phyloP scores from a whole-genome alignment of 176 grass and related monocot genomes.

The Echinochloa phyllopogon region DNA sequence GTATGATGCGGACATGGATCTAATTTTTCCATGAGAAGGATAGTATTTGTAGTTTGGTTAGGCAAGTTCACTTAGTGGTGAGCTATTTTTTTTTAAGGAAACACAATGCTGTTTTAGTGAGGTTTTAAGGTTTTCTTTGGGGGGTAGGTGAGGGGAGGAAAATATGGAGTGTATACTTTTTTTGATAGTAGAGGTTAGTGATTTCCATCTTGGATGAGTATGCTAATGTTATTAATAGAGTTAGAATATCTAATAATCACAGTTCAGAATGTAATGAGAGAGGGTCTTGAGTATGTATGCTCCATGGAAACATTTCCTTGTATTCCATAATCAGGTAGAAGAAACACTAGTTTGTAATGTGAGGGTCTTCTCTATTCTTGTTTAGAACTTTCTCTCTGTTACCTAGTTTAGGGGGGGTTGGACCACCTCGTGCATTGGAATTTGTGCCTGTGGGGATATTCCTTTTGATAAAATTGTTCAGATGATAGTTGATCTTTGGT shows the following conservation, averaged over 20 bases:
- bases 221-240: not conserved
- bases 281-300: not conserved
- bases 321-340: slow-evolving; percentile 1
- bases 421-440: not conserved
- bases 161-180: not conserved
- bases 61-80: not conserved
- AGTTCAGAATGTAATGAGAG: not conserved
- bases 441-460: not conserved
- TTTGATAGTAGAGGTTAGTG: not conserved
- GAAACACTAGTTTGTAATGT: not conserved
- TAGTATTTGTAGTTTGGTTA: not conserved
- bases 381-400: not conserved
- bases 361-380: not conserved
- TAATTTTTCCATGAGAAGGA: not conserved
- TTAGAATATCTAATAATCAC: slow-evolving; percentile 11
- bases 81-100: not conserved
- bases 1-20: not conserved
- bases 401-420: not conserved
- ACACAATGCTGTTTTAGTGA: not conserved
- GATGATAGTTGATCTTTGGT: not conserved
- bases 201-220: not conserved
- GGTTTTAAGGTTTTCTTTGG: not conserved
- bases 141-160: not conserved
- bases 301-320: slow-evolving; percentile 2
- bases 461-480: not conserved